Conservation (phyloP, 768 basidiomycete genomes). For the Mycena indigotica region DNA sequence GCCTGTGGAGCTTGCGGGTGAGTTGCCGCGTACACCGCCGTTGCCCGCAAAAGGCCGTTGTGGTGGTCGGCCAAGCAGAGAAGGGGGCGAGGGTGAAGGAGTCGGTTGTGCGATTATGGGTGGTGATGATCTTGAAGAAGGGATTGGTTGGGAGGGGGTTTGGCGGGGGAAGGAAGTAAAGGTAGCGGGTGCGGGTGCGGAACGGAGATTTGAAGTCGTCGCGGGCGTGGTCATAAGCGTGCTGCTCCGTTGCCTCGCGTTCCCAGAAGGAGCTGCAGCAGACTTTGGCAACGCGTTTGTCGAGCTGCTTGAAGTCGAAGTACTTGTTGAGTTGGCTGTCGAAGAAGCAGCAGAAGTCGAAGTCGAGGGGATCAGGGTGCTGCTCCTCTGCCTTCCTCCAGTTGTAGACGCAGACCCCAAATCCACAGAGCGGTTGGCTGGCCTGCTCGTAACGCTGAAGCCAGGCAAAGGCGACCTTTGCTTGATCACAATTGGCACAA, state of each 20-base stretch:
- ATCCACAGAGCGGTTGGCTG: too few species aligned
- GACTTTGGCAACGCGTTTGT: too few species aligned
- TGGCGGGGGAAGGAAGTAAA: slow-evolving; percentile 3
- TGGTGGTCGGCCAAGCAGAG: slow-evolving; percentile 30
- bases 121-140: too few species aligned
- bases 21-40: slow-evolving; percentile 45
- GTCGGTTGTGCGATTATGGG: neutral
- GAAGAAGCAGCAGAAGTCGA: slow-evolving; percentile 1
- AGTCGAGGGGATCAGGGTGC: neutral
- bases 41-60: slow-evolving; percentile 57
- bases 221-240: neutral
- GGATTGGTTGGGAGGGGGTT: slow-evolving; percentile 8
- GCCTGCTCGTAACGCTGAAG: slow-evolving; percentile 63
- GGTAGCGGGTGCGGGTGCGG: neutral
- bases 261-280: too few species aligned
- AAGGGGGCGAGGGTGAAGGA: slow-evolving; percentile 26
- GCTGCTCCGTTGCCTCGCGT: neutral
- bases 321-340: neutral
- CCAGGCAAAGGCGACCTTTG: slow-evolving; percentile 55
- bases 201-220: neutral
- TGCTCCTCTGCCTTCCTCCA: slow-evolving; percentile 12
- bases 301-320: neutral
- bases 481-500: slow-evolving; percentile 63
- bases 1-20: too few species aligned
- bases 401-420: too few species aligned